Percentiles rank a stretch among this genome's conserved stretches.
Evolutionary conservation across 1,284 basidiomycete species (phyloP).

Genomic region (Kwoniella shivajii): DNA sequence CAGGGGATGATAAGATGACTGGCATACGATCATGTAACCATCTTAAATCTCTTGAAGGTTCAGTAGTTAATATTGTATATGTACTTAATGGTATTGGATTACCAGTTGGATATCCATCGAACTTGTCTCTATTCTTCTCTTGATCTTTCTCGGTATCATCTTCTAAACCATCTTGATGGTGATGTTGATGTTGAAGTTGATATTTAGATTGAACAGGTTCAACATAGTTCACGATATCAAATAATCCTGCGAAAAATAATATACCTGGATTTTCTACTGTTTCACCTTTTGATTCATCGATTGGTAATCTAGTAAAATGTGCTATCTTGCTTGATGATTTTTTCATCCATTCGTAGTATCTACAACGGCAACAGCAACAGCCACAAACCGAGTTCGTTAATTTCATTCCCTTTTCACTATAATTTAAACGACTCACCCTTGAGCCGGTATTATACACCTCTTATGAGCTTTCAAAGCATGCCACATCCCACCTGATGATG

Average conservation of each 20-base stretch:
- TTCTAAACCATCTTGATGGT: no score
- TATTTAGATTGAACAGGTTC: constrained; percentile 30
- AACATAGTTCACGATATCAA: constrained; percentile 67
- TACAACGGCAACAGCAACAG: no score
- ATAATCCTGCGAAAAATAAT: constrained; percentile 86
- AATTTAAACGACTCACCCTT: constrained; percentile 65
- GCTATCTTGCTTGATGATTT: constrained; percentile 76
- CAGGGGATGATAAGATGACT: constrained; percentile 69
- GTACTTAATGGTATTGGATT: constrained; percentile 68
- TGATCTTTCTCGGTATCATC: not conserved
- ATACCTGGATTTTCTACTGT: constrained; percentile 59
- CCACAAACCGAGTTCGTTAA: no score
- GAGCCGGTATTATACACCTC: constrained; percentile 74
- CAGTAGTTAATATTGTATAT: constrained; percentile 87
- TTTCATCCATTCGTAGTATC: constrained; percentile 89
- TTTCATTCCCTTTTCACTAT: not conserved
- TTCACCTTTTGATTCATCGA: constrained; percentile 7
- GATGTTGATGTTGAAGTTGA: constrained; percentile 16
- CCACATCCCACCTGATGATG: constrained; percentile 69
- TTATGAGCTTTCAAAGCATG: constrained; percentile 73
- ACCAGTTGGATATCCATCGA: constrained; percentile 54
- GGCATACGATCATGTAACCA: constrained; percentile 94
- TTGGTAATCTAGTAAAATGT: constrained; percentile 70
- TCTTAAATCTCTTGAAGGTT: constrained; percentile 65
- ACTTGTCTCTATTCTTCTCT: constrained; percentile 18